These are phyloP conservation scores for Ensete glaucum DNA, from an alignment of 176 grass and related monocot genomes.

Conservation along the genomic window DNA sequence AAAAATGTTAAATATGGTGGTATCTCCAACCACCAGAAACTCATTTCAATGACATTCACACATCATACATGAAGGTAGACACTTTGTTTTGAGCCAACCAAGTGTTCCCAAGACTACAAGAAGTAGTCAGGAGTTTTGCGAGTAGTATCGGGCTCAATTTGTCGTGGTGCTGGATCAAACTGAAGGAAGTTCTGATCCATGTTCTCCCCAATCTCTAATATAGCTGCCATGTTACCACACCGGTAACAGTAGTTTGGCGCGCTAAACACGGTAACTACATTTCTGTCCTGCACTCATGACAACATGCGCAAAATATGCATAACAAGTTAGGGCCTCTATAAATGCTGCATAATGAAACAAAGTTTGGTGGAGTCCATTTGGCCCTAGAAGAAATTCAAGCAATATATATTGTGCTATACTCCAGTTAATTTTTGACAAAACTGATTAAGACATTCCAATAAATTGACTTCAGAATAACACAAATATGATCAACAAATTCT, in stretches of 20 bases:
- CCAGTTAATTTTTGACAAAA: too few species aligned
- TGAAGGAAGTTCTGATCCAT: constrained; percentile 97
- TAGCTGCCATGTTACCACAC: constrained; percentile 94
- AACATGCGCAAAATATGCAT: neutral
- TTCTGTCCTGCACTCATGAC: constrained; percentile 55
- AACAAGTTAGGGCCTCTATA: neutral
- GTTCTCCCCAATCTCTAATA: constrained; percentile 85
- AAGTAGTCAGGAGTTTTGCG: constrained; percentile 95
- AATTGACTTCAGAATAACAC: too few species aligned
- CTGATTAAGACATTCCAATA: too few species aligned
- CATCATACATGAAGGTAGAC: neutral
- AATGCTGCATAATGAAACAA: neutral
- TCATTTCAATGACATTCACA: neutral
- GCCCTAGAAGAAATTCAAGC: too few species aligned
- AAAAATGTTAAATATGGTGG: neutral
- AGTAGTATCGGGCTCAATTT: constrained; percentile 82
- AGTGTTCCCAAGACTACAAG: constrained; percentile 59
- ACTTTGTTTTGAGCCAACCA: neutral
- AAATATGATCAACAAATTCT: too few species aligned
- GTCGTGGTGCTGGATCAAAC: constrained; percentile 76
- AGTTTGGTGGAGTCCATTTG: neutral
- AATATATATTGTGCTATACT: too few species aligned
- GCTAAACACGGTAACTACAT: constrained; percentile 93
- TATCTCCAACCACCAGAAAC: neutral
- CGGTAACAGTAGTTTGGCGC: constrained; percentile 93